Conservation (phyloP, 768 basidiomycete genomes). For the Boletus reticuloceps region DNA sequence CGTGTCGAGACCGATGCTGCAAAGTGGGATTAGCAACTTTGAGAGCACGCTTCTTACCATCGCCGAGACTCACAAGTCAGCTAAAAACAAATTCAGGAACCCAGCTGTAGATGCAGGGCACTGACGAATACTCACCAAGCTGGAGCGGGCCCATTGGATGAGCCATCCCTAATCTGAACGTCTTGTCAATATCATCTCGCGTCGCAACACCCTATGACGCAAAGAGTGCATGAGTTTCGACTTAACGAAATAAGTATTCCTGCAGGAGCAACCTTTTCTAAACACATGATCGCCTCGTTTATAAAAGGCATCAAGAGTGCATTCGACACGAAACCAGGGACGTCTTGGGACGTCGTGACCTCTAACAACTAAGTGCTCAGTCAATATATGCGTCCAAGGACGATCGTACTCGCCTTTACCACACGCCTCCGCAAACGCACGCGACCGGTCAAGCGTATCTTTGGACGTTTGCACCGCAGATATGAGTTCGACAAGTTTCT, state of each 20-base stretch:
- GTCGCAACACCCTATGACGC: constrained; percentile 77
- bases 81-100: constrained; percentile 15
- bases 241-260: not conserved
- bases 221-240: not conserved
- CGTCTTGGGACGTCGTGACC: constrained; percentile 87
- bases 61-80: constrained; percentile 29
- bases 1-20: constrained; percentile 94
- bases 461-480: constrained; percentile 87
- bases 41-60: not conserved
- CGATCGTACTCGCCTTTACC: constrained; percentile 63
- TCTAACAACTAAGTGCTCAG: constrained; percentile 44
- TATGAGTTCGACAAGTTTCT: constrained; percentile 96
- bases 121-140: constrained; percentile 48
- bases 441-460: constrained; percentile 72
- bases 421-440: constrained; percentile 81
- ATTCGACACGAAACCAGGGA: constrained; percentile 94
- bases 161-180: constrained; percentile 89
- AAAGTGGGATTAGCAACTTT: not conserved
- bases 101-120: not conserved
- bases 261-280: constrained; percentile 66
- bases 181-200: constrained; percentile 93
- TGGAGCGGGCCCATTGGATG: constrained; percentile 95
- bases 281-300: constrained; percentile 93
- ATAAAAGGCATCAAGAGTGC: constrained; percentile 96
- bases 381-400: not conserved